Evolutionary conservation across 805 yeast species (phyloP), one percentile per base, ranked within the genome.

Genomic region (Hanseniaspora singularis): DNA sequence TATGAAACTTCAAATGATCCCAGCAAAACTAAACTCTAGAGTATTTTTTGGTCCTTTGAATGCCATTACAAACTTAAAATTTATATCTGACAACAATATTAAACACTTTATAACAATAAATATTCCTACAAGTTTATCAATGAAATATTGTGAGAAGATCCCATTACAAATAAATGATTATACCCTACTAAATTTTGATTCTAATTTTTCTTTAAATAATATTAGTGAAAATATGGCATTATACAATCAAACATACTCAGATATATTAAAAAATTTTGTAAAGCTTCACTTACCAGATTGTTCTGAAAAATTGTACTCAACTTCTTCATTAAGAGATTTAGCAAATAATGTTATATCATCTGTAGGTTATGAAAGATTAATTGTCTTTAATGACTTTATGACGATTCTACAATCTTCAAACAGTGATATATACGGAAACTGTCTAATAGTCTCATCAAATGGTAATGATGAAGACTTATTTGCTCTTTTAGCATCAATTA

Each of bases 21-120:
- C 76, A 3, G 76, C 71, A 54, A 62, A 60, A 49, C 49, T 73
- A 15, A 57, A 66, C 9, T 63, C 64, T 16, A 58, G 64, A 38
- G 56, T 72, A 2, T 71, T 68, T 62, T 59, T 73, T 26, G 77
- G 78, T 1, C 74, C 77, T 1, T 51, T 70, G 46, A 60, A 68
- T 41, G 61, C 68, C 1, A 55, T 70, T n/a, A 60, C 66, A 1
- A 67, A 69, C 53, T 52, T 54, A 8, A 61, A 59, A 8, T 66
- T 68, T 44, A 52, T 73, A 9, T 45, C 50, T 16, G 53, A 57
- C n/a, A 59, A 67, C 47, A 68, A 69, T 50, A 66, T 72, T 51
- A 62, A 57, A 46, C 63, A 61, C 48, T 58, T 68, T 40, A 56
- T 68, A 23, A 64, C 67, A 16, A 51, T 65, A 1, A 59, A 58